phyloP scores from a whole-genome alignment of 148 eudicot genomes.

The Nyssa sinensis region DNA sequence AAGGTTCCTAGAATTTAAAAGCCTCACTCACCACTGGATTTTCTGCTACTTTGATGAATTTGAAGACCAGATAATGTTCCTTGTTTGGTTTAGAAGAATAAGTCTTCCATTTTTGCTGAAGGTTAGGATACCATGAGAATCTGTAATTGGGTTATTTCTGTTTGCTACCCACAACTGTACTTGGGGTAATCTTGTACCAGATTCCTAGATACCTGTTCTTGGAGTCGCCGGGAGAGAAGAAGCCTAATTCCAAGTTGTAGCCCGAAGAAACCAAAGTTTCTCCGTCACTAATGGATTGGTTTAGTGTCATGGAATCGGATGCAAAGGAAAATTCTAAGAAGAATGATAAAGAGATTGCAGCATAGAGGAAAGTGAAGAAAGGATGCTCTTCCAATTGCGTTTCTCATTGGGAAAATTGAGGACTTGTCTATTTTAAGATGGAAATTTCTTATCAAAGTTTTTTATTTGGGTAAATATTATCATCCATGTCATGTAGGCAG shows the following conservation, averaged over 20 bases:
- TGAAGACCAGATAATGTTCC: neutral
- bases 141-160: neutral
- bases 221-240: constrained; percentile 17
- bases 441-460: too few species aligned
- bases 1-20: neutral
- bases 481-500: too few species aligned
- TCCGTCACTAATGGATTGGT: constrained; percentile 8
- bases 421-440: too few species aligned
- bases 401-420: neutral
- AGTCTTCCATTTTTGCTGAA: neutral
- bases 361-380: too few species aligned
- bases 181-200: neutral
- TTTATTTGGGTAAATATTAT: too few species aligned
- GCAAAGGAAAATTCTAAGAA: neutral
- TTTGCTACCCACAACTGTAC: constrained; percentile 2
- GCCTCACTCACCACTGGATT: constrained; percentile 1
- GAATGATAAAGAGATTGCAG: neutral
- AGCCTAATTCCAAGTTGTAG: constrained; percentile 24
- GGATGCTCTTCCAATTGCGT: too few species aligned
- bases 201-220: constrained; percentile 14
- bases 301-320: constrained; percentile 1
- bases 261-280: constrained; percentile 16
- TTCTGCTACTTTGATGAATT: neutral
- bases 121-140: neutral
- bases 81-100: neutral